A percentile compares a stretch with the other conserved stretches of the same genome.
Conservation (phyloP, 257 asterid genomes). For the Mitragyna speciosa region DNA sequence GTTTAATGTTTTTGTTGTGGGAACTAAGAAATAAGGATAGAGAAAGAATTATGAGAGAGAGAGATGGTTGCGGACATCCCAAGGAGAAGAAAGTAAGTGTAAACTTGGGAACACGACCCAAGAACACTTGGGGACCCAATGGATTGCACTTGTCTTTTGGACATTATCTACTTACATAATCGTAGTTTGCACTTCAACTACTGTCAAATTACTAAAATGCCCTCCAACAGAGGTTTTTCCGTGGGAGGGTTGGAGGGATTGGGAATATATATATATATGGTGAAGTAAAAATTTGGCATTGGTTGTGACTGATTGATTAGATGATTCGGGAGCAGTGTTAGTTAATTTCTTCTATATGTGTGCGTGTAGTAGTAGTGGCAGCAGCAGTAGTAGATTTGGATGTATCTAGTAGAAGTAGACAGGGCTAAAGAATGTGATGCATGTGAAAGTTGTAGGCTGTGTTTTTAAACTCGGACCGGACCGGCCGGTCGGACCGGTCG, state of each 20-base stretch:
- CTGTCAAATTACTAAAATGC: slow-evolving; percentile 11
- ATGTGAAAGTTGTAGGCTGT: slow-evolving; percentile 56
- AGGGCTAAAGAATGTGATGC: slow-evolving; percentile 44
- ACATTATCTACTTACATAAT: slow-evolving; percentile 22
- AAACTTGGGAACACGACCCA: slow-evolving; percentile 51
- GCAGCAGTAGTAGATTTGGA: neutral
- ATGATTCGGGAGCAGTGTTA: slow-evolving; percentile 13
- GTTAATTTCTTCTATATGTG: slow-evolving; percentile 17
- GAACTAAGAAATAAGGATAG: slow-evolving; percentile 5
- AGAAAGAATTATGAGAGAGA: slow-evolving; percentile 26
- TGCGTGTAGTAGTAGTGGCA: neutral
- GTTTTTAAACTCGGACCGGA: too few relatives aligned
- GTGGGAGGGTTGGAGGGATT: neutral
- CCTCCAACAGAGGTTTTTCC: neutral
- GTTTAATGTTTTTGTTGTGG: slow-evolving; percentile 12
- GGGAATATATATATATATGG: neutral
- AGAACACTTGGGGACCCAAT: slow-evolving; percentile 63
- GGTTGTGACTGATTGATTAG: neutral
- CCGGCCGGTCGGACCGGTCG: too few relatives aligned
- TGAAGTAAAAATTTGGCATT: neutral
- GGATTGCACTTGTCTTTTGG: slow-evolving; percentile 58
- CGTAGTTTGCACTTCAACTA: neutral
- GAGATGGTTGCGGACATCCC: slow-evolving; percentile 55
- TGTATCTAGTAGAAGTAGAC: neutral
- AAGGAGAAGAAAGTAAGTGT: slow-evolving; percentile 45